Conservation (phyloP, 2,329 filamentous ascomycete genomes). For the Metarhizium robertsii region DNA sequence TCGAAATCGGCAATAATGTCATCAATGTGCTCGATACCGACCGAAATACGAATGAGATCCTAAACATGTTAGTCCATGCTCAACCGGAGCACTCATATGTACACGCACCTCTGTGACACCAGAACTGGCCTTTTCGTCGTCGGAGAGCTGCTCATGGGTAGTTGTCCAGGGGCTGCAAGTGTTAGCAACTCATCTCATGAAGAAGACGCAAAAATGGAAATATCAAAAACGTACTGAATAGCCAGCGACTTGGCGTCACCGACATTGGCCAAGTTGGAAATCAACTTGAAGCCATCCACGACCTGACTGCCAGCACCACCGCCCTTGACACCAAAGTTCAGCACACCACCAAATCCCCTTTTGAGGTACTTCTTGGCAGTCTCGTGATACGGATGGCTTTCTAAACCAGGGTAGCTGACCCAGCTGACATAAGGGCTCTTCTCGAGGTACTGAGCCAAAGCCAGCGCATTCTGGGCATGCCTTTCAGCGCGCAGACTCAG, state of each 20-base stretch:
- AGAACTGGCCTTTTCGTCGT: slow-evolving; percentile 69
- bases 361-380: slow-evolving; percentile 80
- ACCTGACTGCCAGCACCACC: slow-evolving; percentile 75
- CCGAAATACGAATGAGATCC: slow-evolving; percentile 90
- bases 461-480: slow-evolving; percentile 75
- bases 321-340: slow-evolving; percentile 91
- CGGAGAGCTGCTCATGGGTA: slow-evolving; percentile 83
- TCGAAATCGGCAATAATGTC: slow-evolving; percentile 95
- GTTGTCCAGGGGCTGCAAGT: slow-evolving; percentile 66
- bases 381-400: slow-evolving; percentile 70
- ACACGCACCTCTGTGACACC: slow-evolving; percentile 64
- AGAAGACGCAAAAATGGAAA: neutral
- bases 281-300: slow-evolving; percentile 89
- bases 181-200: neutral
- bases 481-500: slow-evolving; percentile 78
- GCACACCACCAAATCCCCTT: slow-evolving; percentile 77
- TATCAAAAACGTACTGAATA: slow-evolving; percentile 50
- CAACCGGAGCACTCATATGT: neutral
- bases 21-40: slow-evolving; percentile 93
- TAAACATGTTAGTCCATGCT: slow-evolving; percentile 20
- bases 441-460: slow-evolving; percentile 75
- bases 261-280: slow-evolving; percentile 93
- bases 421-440: slow-evolving; percentile 75
- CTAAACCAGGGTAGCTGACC: slow-evolving; percentile 88
- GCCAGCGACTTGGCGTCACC: slow-evolving; percentile 92